Percentiles rank a stretch among this genome's conserved stretches.
These are phyloP conservation scores for Avicennia marina DNA, from an alignment of 257 asterid genomes.

Conservation along the genomic window DNA sequence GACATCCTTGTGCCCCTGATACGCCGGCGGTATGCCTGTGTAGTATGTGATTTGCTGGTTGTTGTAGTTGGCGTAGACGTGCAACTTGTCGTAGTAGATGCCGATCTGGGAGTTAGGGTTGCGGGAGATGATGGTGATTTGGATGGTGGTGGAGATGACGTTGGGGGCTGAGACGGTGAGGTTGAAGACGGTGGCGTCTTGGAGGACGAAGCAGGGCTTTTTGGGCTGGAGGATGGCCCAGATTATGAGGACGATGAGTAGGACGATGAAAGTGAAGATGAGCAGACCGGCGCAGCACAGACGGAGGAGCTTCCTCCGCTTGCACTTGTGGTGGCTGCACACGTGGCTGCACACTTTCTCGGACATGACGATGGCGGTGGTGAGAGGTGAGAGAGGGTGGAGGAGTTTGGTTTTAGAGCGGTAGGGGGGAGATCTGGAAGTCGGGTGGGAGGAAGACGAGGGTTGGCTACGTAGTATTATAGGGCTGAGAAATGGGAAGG, in stretches of 20 bases:
- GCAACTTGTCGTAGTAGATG: slow-evolving; percentile 41
- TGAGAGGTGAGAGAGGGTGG: no score
- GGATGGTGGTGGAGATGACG: slow-evolving; percentile 48
- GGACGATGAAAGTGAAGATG: slow-evolving; percentile 26
- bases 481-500: no score
- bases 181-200: slow-evolving; percentile 54
- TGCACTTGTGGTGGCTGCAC: slow-evolving; percentile 37
- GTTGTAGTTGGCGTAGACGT: slow-evolving; percentile 54
- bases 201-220: slow-evolving; percentile 55
- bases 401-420: no score
- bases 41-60: slow-evolving; percentile 55
- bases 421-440: no score
- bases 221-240: slow-evolving; percentile 54
- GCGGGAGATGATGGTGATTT: slow-evolving; percentile 39
- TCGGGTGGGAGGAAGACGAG: no score
- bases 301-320: slow-evolving; percentile 29
- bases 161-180: slow-evolving; percentile 42
- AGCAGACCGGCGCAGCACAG: slow-evolving; percentile 23
- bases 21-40: slow-evolving; percentile 33
- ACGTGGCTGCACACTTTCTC: slow-evolving; percentile 23
- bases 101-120: slow-evolving; percentile 48
- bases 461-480: no score
- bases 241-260: slow-evolving; percentile 38
- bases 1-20: slow-evolving; percentile 54
- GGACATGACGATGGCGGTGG: no score